These are phyloP conservation scores for Candida nemodendra DNA, from an alignment of 805 yeast species.

Conservation along the genomic window DNA sequence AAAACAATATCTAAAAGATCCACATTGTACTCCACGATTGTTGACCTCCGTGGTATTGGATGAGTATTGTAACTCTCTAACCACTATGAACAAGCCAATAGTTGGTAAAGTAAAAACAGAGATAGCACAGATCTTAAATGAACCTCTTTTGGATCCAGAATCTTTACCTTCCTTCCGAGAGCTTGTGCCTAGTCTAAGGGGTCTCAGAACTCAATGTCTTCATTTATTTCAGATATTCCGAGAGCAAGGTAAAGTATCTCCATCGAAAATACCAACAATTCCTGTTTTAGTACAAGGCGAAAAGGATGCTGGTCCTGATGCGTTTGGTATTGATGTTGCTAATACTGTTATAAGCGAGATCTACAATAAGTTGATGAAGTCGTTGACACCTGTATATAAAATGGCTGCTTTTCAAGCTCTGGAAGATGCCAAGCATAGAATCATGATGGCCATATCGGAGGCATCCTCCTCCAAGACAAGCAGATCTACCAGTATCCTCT, in stretches of 20 bases:
- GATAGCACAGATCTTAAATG: conserved; percentile 27
- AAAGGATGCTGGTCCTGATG: conserved; percentile 89
- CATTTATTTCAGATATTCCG: conserved; percentile 77
- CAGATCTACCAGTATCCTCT: conserved; percentile 59
- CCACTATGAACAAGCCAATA: conserved; percentile 16
- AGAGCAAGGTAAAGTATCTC: conserved; percentile 71
- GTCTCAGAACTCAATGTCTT: conserved; percentile 83
- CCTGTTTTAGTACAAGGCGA: conserved; percentile 95
- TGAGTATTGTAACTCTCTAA: conserved; percentile 52
- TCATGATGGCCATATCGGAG: conserved; percentile 63
- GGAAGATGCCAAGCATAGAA: conserved; percentile 74
- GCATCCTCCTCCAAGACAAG: conserved; percentile 52
- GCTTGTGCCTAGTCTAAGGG: conserved; percentile 78
- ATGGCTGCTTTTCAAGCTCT: conserved; percentile 69
- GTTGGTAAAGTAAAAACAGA: conserved; percentile 5
- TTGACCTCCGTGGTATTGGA: conserved; percentile 67
- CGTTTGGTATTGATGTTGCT: conserved; percentile 79
- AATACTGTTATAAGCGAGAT: conserved; percentile 62
- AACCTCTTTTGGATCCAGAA: conserved; percentile 42
- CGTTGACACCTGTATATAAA: conserved; percentile 66
- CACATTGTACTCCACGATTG: conserved; percentile 80
- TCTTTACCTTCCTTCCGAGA: conserved; percentile 67
- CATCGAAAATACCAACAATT: conserved; percentile 70
- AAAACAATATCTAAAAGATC: conserved; percentile 47
- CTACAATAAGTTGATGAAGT: conserved; percentile 61